Conservation (phyloP, 176 grass and related monocot genomes). For the Hsuehochloa calcarea region DNA sequence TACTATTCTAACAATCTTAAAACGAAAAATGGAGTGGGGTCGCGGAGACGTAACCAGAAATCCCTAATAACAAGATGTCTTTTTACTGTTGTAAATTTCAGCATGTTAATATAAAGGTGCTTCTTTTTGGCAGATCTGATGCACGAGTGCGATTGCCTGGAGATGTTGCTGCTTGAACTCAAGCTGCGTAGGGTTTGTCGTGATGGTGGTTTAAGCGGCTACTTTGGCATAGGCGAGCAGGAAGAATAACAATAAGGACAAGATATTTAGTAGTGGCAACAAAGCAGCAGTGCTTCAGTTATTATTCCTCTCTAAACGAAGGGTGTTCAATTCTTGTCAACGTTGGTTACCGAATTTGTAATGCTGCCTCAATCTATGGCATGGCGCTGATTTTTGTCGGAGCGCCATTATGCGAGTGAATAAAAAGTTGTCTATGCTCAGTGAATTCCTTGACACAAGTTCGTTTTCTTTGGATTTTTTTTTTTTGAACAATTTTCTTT, state of each 20-base stretch:
- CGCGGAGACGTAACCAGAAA: background rate
- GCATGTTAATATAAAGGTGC: conserved; percentile 6
- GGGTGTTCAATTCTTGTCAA: background rate
- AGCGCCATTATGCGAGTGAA: background rate
- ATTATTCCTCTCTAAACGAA: background rate
- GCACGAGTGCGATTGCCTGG: background rate
- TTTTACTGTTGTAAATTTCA: background rate
- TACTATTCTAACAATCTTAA: background rate
- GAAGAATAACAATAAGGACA: background rate
- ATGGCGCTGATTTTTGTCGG: conserved; percentile 23
- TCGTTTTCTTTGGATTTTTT: background rate
- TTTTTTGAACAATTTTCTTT: background rate
- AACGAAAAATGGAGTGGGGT: background rate
- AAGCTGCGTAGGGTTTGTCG: background rate
- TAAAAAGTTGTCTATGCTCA: background rate
- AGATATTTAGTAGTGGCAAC: background rate
- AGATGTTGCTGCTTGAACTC: conserved; percentile 18
- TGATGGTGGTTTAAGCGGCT: background rate
- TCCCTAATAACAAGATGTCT: background rate
- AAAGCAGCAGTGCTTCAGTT: conserved; percentile 2
- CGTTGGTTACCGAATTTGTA: background rate
- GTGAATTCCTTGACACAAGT: background rate
- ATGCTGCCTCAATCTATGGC: background rate
- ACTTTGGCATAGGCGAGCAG: background rate
- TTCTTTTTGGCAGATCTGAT: conserved; percentile 38